These are phyloP conservation scores for Gossypium arboreum DNA, from an alignment of 345 rosid species.

Conservation along the genomic window DNA sequence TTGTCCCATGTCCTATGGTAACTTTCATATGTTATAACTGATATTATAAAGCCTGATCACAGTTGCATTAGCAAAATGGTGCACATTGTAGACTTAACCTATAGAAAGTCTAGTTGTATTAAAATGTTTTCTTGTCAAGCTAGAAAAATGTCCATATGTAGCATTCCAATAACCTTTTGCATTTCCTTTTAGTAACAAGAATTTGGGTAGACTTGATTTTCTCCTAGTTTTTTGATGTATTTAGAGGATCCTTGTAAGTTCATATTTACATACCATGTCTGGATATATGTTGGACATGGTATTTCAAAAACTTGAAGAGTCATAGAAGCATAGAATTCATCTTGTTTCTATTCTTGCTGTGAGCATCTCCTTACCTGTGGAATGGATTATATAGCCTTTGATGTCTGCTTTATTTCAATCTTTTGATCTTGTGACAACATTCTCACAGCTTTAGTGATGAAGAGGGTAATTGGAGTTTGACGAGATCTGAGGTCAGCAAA, in stretches of 20 bases:
- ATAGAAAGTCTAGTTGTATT: not conserved
- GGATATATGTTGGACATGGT: not conserved
- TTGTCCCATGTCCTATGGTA: not conserved
- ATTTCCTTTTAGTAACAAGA: not conserved
- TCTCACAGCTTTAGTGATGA: conserved; percentile 43
- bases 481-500: conserved; percentile 72
- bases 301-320: not conserved
- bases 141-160: not conserved
- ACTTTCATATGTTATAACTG: not conserved
- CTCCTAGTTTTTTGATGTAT: no score
- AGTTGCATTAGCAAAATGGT: not conserved
- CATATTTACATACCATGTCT: not conserved
- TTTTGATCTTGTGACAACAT: not conserved
- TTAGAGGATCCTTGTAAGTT: no score
- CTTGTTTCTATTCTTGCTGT: not conserved
- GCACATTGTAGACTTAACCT: not conserved
- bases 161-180: not conserved
- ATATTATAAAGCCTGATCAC: not conserved
- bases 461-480: conserved; percentile 49
- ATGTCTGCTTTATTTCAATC: not conserved
- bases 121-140: not conserved
- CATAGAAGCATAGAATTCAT: not conserved
- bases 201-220: no score
- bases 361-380: not conserved
- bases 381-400: not conserved